These are phyloP conservation scores for Quercus dentata DNA, from an alignment of 306 rosid genomes.

Conservation along the genomic window DNA sequence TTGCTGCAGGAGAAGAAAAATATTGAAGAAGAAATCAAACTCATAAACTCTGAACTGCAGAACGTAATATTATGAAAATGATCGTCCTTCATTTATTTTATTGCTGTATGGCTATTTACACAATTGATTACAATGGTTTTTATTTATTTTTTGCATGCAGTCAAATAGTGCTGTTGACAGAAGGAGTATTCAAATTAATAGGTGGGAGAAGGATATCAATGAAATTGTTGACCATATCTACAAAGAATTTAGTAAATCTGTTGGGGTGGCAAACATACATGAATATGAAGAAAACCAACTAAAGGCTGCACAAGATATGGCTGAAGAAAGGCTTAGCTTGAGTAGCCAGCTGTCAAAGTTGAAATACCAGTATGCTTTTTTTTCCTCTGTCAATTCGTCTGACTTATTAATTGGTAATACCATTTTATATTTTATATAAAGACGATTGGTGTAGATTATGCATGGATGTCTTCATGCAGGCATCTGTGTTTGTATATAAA, in stretches of 20 bases:
- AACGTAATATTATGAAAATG: constrained; percentile 49
- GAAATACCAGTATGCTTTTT: constrained; percentile 77
- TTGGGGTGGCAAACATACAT: constrained; percentile 96
- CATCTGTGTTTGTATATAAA: background rate
- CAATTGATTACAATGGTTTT: constrained; percentile 15
- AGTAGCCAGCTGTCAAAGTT: constrained; percentile 88
- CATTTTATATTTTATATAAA: background rate
- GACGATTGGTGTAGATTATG: background rate
- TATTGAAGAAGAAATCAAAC: constrained; percentile 71
- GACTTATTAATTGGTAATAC: background rate
- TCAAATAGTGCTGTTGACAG: constrained; percentile 52
- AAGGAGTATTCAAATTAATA: constrained; percentile 61
- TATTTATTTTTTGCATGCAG: constrained; percentile 38
- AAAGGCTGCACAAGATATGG: constrained; percentile 69
- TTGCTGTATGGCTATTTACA: constrained; percentile 10
- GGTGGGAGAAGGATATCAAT: constrained; percentile 83
- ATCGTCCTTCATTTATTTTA: constrained; percentile 5
- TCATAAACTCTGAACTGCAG: constrained; percentile 69
- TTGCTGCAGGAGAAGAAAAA: constrained; percentile 62
- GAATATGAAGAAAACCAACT: constrained; percentile 97
- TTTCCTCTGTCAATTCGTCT: background rate
- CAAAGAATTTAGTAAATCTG: constrained; percentile 79
- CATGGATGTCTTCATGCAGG: background rate
- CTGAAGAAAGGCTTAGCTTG: constrained; percentile 93
- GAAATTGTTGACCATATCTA: constrained; percentile 84